Percentiles rank a stretch among this genome's conserved stretches.
phyloP scores from a whole-genome alignment of 2,329 filamentous ascomycete species.

The Fusarium fujikuroi region DNA sequence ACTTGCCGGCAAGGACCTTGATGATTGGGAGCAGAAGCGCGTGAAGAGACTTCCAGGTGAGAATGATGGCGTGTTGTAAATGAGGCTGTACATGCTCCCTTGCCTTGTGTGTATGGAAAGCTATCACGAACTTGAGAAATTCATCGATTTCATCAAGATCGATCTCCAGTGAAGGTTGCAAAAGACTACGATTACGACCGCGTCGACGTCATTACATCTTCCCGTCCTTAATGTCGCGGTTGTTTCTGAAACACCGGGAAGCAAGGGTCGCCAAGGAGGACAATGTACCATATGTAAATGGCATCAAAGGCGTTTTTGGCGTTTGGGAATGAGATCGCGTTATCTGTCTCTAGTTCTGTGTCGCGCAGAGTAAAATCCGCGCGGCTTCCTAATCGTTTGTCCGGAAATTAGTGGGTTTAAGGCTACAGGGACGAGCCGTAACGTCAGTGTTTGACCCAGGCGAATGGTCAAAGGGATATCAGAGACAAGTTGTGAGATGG shows the following conservation, averaged over 20 bases:
- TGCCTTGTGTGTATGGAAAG: slow-evolving; percentile 21
- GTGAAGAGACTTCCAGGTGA: slow-evolving; percentile 91
- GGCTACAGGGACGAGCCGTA: slow-evolving; percentile 29
- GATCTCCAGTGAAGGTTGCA: slow-evolving; percentile 1
- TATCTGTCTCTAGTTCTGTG: slow-evolving; percentile 3
- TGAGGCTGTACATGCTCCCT: slow-evolving; percentile 14
- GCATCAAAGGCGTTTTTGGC: slow-evolving; percentile 25
- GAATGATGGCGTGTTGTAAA: slow-evolving; percentile 78
- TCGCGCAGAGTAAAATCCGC: not conserved
- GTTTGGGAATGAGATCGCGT: slow-evolving; percentile 20
- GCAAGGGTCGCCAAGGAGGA: slow-evolving; percentile 26
- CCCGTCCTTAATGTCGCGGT: not conserved
- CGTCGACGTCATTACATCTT: slow-evolving; percentile 14
- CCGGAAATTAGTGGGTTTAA: slow-evolving; percentile 6
- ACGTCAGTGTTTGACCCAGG: slow-evolving; percentile 20
- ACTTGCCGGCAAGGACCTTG: slow-evolving; percentile 82
- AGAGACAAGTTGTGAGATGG: not conserved
- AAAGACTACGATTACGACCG: slow-evolving; percentile 4
- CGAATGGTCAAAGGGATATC: slow-evolving; percentile 4
- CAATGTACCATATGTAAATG: slow-evolving; percentile 26
- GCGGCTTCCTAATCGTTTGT: not conserved
- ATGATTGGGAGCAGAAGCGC: slow-evolving; percentile 96
- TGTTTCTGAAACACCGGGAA: slow-evolving; percentile 9
- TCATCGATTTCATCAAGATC: slow-evolving; percentile 6
- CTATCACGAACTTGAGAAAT: slow-evolving; percentile 8